A percentile compares a stretch with the other conserved stretches of the same genome.
Evolutionary conservation across 805 yeast genomes (phyloP).

Genomic region (Saturnispora kantuleensis): DNA sequence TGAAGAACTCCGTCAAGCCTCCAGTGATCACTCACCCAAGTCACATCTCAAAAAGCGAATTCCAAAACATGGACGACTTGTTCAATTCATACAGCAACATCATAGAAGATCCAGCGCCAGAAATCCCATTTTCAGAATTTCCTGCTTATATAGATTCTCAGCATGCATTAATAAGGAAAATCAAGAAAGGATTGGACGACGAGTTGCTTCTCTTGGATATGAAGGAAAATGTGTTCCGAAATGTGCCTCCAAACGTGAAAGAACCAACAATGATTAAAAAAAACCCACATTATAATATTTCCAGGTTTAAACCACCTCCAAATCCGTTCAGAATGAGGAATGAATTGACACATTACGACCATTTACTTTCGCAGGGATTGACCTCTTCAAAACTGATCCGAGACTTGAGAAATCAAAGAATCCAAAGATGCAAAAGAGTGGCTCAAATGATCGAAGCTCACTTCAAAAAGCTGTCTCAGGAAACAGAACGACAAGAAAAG

Average conservation of each 20-base stretch:
- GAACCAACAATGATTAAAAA: constrained; percentile 31
- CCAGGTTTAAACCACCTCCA: constrained; percentile 26
- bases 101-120: constrained; percentile 40
- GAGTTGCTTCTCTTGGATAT: constrained; percentile 37
- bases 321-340: constrained; percentile 31
- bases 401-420: constrained; percentile 53
- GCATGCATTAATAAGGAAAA: constrained; percentile 30
- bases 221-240: constrained; percentile 35
- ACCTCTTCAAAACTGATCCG: constrained; percentile 60
- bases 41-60: constrained; percentile 41
- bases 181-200: constrained; percentile 37
- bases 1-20: constrained; percentile 31
- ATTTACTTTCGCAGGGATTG: constrained; percentile 66
- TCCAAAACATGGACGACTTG: constrained; percentile 31
- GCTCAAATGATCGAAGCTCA: constrained; percentile 79
- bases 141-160: constrained; percentile 48
- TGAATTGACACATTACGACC: constrained; percentile 54
- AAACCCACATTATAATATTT: constrained; percentile 23
- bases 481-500: constrained; percentile 69
- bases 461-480: constrained; percentile 78
- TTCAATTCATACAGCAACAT: constrained; percentile 48
- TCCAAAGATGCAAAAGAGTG: constrained; percentile 58
- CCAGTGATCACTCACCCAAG: constrained; percentile 52
- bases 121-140: constrained; percentile 50
- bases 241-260: constrained; percentile 32